A percentile compares a stretch with the other conserved stretches of the same genome.
Evolutionary conservation across 805 yeast genomes (phyloP).

Genomic region (Candida michaelii): DNA sequence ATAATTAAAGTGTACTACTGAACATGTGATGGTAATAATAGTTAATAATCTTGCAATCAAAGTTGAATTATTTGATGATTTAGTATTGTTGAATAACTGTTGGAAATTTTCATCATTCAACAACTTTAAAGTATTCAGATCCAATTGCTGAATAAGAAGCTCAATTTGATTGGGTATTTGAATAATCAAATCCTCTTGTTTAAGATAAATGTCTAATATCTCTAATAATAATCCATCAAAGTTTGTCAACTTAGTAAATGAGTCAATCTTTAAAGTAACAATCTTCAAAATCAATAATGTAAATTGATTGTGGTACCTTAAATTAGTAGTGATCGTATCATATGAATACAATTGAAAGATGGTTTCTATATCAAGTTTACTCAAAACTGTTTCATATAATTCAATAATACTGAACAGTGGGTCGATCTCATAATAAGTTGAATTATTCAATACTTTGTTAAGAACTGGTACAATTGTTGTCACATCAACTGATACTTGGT

Average conservation of each 20-base stretch:
- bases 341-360: conserved; percentile 18
- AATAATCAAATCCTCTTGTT: conserved; percentile 4
- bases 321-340: conserved; percentile 16
- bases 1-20: conserved; percentile 9
- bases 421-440: neutral
- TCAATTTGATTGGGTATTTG: conserved; percentile 15
- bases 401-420: conserved; percentile 16
- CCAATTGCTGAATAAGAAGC: neutral
- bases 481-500: neutral
- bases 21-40: conserved; percentile 8
- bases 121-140: neutral
- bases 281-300: conserved; percentile 12
- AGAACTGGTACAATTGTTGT: conserved; percentile 10
- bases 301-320: conserved; percentile 14
- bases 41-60: conserved; percentile 9
- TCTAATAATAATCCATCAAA: neutral
- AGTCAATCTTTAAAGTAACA: conserved; percentile 7
- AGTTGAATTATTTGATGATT: conserved; percentile 4
- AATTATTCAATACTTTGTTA: conserved; percentile 13
- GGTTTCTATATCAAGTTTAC: conserved; percentile 14
- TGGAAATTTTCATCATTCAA: conserved; percentile 3
- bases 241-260: neutral
- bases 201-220: conserved; percentile 4
- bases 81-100: conserved; percentile 4
- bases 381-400: conserved; percentile 15